Evolutionary conservation across 352 stramenopile genomes (phyloP).

Genomic region (Phytopythium vexans): DNA sequence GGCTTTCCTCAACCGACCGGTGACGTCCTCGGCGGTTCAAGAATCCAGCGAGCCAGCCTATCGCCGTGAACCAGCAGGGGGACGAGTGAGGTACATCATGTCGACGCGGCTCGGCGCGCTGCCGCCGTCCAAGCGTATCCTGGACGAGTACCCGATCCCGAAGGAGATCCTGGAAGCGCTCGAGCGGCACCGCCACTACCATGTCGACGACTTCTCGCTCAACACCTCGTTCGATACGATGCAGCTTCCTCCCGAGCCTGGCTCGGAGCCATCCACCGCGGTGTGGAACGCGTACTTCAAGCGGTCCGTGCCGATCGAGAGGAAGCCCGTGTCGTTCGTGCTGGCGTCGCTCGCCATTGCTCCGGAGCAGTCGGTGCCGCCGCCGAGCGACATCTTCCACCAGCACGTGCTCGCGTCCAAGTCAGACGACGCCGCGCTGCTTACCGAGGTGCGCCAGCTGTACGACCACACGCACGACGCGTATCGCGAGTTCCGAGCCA

Average conservation of each 20-base stretch:
- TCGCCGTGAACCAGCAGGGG: conserved; percentile 29
- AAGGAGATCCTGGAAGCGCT: conserved; percentile 65
- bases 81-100: conserved; percentile 72
- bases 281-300: conserved; percentile 65
- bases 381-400: conserved; percentile 63
- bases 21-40: conserved; percentile 27
- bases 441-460: conserved; percentile 60
- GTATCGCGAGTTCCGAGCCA: conserved; percentile 54
- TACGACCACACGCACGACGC: conserved; percentile 65
- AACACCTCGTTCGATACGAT: conserved; percentile 57
- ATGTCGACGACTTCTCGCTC: conserved; percentile 58
- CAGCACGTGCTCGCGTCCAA: conserved; percentile 41
- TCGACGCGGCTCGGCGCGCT: conserved; percentile 46
- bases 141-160: conserved; percentile 72
- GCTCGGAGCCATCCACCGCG: neutral
- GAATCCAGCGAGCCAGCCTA: conserved; percentile 28
- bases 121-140: conserved; percentile 55
- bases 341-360: conserved; percentile 51
- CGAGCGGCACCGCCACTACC: conserved; percentile 59
- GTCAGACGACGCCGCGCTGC: conserved; percentile 47
- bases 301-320: conserved; percentile 55
- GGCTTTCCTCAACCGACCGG: conserved; percentile 53
- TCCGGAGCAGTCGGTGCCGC: conserved; percentile 37
- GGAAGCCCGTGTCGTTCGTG: conserved; percentile 68
- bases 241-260: conserved; percentile 6